Conservation (phyloP, 1,284 basidiomycete genomes). For the Leccinum subspadiceum region DNA sequence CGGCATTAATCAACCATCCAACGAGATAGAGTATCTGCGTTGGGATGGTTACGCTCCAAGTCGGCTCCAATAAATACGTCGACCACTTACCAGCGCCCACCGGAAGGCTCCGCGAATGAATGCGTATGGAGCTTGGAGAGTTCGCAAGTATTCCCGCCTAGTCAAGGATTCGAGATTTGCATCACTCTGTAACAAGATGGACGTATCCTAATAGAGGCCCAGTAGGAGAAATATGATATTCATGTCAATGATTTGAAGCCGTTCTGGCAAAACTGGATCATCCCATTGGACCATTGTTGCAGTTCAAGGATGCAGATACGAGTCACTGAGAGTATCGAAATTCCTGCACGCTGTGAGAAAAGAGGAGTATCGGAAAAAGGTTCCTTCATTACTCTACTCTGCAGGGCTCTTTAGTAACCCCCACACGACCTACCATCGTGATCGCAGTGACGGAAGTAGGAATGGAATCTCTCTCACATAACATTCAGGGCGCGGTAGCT, state of each 20-base stretch:
- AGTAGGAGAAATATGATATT: constrained; percentile 15
- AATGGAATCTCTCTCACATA: constrained; percentile 10
- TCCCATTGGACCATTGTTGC: constrained; percentile 16
- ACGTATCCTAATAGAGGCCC: constrained; percentile 17
- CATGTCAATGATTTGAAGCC: neutral
- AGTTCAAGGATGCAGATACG: neutral
- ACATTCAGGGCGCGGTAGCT: neutral
- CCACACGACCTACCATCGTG: neutral
- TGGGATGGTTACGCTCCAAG: neutral
- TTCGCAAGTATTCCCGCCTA: constrained; percentile 23
- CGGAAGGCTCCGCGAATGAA: constrained; percentile 18
- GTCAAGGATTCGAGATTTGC: neutral
- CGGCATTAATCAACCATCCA: constrained; percentile 11
- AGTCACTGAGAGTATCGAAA: neutral
- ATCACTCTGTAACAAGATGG: neutral
- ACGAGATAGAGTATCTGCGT: constrained; percentile 19
- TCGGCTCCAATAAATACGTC: neutral
- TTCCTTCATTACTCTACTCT: neutral
- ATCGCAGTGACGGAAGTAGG: neutral
- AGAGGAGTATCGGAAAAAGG: neutral
- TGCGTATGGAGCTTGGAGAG: constrained; percentile 18
- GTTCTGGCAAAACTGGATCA: neutral
- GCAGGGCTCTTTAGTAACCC: neutral
- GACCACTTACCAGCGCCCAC: constrained; percentile 18
- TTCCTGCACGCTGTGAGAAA: neutral